A percentile compares a stretch with the other conserved stretches of the same genome.
Evolutionary conservation across 768 basidiomycete species (phyloP).

Genomic region (Coprinopsis strossmayeri): DNA sequence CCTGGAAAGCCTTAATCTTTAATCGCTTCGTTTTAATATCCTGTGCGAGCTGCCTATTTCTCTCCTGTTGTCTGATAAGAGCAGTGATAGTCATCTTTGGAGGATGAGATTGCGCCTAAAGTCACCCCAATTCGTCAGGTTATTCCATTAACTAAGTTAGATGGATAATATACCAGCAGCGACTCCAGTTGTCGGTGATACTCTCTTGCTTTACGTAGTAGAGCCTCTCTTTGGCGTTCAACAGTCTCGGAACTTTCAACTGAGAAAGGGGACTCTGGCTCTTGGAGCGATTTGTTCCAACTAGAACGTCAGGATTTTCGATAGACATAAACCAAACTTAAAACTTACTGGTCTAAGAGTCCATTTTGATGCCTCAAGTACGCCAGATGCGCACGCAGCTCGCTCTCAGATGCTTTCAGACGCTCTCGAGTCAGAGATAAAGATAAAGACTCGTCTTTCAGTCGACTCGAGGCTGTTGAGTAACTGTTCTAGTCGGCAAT

Average conservation of each 20-base stretch:
- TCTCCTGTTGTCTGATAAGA: slow-evolving; percentile 31
- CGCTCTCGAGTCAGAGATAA: slow-evolving; percentile 26
- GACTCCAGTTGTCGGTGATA: slow-evolving; percentile 34
- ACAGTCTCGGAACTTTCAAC: slow-evolving; percentile 24
- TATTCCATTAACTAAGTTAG: not conserved
- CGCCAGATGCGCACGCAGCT: slow-evolving; percentile 29
- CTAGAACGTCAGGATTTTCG: slow-evolving; percentile 16
- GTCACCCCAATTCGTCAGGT: no score
- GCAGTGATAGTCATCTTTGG: slow-evolving; percentile 30
- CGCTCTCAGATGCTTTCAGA: slow-evolving; percentile 28
- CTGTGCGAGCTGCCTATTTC: slow-evolving; percentile 28
- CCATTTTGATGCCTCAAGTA: slow-evolving; percentile 27
- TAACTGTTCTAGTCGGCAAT: slow-evolving; percentile 28
- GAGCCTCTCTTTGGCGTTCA: slow-evolving; percentile 32
- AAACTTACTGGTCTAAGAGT: slow-evolving; percentile 31
- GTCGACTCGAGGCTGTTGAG: slow-evolving; percentile 26
- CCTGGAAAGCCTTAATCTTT: slow-evolving; percentile 40
- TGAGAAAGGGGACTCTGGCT: slow-evolving; percentile 13
- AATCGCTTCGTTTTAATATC: slow-evolving; percentile 36
- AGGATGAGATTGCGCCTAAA: slow-evolving; percentile 22
- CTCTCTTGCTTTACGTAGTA: slow-evolving; percentile 42
- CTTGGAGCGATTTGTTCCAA: slow-evolving; percentile 26
- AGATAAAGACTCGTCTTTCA: slow-evolving; percentile 25
- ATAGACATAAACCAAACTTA: not conserved
- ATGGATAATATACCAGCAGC: slow-evolving; percentile 10